phyloP scores from a whole-genome alignment of 345 rosid species.

The Ceriops decandra region DNA sequence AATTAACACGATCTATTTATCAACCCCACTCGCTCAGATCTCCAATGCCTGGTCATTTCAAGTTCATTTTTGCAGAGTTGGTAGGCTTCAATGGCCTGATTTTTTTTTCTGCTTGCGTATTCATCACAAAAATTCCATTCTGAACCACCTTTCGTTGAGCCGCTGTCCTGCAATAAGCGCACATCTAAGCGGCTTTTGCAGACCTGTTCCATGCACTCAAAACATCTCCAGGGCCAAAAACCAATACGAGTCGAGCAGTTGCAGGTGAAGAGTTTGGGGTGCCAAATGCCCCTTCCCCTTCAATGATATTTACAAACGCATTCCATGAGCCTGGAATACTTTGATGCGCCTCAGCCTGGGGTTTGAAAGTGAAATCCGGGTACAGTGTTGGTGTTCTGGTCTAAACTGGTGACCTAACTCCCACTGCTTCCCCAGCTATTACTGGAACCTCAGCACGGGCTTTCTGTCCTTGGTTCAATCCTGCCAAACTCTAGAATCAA shows the following conservation, averaged over 20 bases:
- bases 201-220: conserved; percentile 73
- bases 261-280: conserved; percentile 34
- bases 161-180: conserved; percentile 78
- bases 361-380: conserved; percentile 66
- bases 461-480: conserved; percentile 22
- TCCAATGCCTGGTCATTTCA: too few relatives aligned
- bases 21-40: too few relatives aligned
- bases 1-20: not conserved
- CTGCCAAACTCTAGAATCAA: not conserved
- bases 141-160: conserved; percentile 20
- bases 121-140: too few relatives aligned
- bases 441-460: conserved; percentile 66
- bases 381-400: conserved; percentile 84
- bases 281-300: conserved; percentile 75
- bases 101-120: too few relatives aligned
- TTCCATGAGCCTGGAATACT: conserved; percentile 72
- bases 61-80: too few relatives aligned
- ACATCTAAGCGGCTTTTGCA: conserved; percentile 46
- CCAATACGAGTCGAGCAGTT: conserved; percentile 26
- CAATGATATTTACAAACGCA: conserved; percentile 32
- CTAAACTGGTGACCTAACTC: conserved; percentile 64
- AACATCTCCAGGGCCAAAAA: conserved; percentile 53
- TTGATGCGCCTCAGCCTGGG: conserved; percentile 58
- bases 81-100: too few relatives aligned
- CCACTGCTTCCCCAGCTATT: conserved; percentile 95